A percentile compares a stretch with the other conserved stretches of the same genome.
These are phyloP conservation scores for Diaporthe ilicicola DNA, from an alignment of 2,329 filamentous ascomycete genomes.

Conservation along the genomic window DNA sequence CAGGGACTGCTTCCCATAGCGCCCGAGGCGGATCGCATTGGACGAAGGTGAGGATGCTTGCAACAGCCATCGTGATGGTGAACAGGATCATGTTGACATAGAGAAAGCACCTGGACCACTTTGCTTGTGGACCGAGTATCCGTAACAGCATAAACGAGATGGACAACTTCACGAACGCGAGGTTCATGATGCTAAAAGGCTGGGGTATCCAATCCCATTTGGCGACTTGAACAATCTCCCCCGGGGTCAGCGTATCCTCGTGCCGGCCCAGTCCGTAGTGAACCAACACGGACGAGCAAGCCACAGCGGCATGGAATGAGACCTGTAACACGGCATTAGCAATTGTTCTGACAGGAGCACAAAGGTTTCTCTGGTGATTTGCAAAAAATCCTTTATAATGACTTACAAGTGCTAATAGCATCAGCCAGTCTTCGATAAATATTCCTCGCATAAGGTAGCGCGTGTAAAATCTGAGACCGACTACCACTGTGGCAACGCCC, in stretches of 20 bases:
- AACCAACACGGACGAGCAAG: background rate
- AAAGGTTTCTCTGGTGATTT: too few relatives aligned
- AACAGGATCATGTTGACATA: background rate
- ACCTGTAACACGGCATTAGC: background rate
- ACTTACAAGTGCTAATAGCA: constrained; percentile 10
- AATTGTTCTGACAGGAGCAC: background rate
- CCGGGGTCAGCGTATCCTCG: background rate
- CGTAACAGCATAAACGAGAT: background rate
- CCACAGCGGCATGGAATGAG: background rate
- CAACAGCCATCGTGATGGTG: background rate
- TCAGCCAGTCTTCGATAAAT: constrained; percentile 11
- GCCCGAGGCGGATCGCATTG: constrained; percentile 13
- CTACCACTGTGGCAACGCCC: background rate
- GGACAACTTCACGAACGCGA: background rate
- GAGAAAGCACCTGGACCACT: background rate
- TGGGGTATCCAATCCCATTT: constrained; percentile 13
- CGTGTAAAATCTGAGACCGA: constrained; percentile 5
- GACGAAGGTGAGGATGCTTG: constrained; percentile 6
- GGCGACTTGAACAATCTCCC: background rate
- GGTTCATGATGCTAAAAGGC: constrained; percentile 6
- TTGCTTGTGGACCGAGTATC: background rate
- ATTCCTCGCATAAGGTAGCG: constrained; percentile 1
- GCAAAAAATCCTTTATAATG: too few relatives aligned
- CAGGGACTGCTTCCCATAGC: background rate
- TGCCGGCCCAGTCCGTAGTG: constrained; percentile 9